Evolutionary conservation across 179 eudicot genomes (phyloP), one percentile per base, ranked within the genome.

Genomic region (Silene coronaria): DNA sequence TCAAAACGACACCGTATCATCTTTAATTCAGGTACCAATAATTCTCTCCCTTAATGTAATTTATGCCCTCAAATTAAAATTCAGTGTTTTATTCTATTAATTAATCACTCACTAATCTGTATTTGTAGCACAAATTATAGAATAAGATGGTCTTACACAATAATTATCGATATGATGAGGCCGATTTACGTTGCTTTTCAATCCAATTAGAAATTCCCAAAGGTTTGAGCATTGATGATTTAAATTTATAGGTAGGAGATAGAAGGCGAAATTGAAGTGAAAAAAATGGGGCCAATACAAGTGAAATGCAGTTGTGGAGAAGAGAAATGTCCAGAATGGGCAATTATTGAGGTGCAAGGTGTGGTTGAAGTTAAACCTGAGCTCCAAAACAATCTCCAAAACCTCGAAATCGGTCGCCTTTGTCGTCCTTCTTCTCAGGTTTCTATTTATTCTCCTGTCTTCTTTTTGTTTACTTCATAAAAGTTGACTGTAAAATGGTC

Each of bases 371-470:
- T 85, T 58, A 91, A 86, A 22, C 82, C 94, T 28, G 85, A 84
- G 70, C 80, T 85, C 57, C 79, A 82, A 36, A 68, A 85, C n/a
- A 77, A 80, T 59, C 85, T 92, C 72, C 91, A 82, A n/a, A 89
- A 85, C 75, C 94, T 92, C 64, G 83, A 84, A 70, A 91, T 91
- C 73, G 97, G 96, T 19, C 77, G 58, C 19, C 90, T 92, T 64
- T 92, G 97, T 72, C 94, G 96, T 78, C 91, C 94, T 78, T 85
- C 97, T 51, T 84, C 92, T 62, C 86, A 89, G 92, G 97, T 71
- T 53, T 27, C 14, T 57, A 34, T 0, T 0, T 2, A 11, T 45
- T 45, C 14, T 45, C 51, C 51, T 45, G 2, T 45, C 16, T 72
- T 34, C 57, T 6, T 21, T 14, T 0, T 30, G n/a, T 68, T 32